phyloP scores from a whole-genome alignment of 495 filamentous ascomycete species.

The Aspergillus affinis region DNA sequence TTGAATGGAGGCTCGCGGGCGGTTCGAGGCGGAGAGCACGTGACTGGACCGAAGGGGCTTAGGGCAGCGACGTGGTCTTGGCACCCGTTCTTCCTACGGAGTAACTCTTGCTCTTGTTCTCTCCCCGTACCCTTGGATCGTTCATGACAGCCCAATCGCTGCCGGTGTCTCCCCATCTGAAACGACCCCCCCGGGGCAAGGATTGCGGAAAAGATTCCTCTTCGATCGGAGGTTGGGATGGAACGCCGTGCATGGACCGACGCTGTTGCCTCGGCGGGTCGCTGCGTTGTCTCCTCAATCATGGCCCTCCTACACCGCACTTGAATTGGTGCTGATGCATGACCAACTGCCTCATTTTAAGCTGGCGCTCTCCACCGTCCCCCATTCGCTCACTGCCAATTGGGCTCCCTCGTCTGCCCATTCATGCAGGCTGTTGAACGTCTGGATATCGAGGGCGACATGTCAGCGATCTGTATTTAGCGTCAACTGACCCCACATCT shows the following conservation, averaged over 20 bases:
- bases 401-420: constrained; percentile 22
- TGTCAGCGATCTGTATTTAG: constrained; percentile 15
- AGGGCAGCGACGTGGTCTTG: constrained; percentile 12
- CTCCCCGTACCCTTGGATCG: not conserved
- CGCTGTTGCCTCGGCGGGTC: constrained; percentile 17
- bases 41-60: constrained; percentile 16
- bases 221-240: not conserved
- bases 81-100: constrained; percentile 2
- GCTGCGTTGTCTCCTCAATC: constrained; percentile 27
- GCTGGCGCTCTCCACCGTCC: constrained; percentile 24
- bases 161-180: not conserved
- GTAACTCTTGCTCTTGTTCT: not conserved
- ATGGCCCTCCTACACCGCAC: constrained; percentile 20
- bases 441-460: constrained; percentile 37
- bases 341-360: constrained; percentile 28
- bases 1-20: constrained; percentile 15
- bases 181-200: not conserved
- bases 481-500: not conserved
- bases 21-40: constrained; percentile 18
- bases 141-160: constrained; percentile 9
- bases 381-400: constrained; percentile 17
- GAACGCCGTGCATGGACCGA: constrained; percentile 5
- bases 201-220: not conserved
- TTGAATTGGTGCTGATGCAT: constrained; percentile 26
- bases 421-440: constrained; percentile 25